Conservation (phyloP, 306 rosid species). For the Lotus japonicus region DNA sequence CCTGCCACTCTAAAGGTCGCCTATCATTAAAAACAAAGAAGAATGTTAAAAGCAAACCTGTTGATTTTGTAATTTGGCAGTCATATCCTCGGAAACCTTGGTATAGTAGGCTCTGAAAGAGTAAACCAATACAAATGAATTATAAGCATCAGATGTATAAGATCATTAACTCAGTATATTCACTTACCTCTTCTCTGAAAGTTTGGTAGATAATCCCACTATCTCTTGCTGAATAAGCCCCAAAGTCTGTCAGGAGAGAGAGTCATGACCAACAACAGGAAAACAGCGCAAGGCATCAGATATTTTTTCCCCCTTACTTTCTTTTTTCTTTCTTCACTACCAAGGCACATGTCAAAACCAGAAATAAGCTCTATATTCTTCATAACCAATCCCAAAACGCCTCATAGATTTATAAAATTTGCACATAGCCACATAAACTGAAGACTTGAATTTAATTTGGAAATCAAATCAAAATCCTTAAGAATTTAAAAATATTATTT, state of each 20-base stretch:
- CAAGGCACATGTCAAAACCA: not conserved
- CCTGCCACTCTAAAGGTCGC: slow-evolving; percentile 7
- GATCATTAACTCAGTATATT: slow-evolving; percentile 16
- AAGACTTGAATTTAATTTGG: not conserved
- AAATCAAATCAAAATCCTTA: not conserved
- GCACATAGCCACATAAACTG: slow-evolving; percentile 3
- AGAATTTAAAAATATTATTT: too few relatives aligned
- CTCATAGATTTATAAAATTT: not conserved
- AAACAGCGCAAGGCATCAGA: slow-evolving; percentile 20
- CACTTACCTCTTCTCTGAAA: slow-evolving; percentile 62
- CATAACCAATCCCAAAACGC: slow-evolving; percentile 5
- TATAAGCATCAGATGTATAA: not conserved
- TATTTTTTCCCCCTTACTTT: not conserved
- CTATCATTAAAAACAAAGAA: not conserved
- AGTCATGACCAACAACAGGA: slow-evolving; percentile 23
- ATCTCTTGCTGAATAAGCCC: slow-evolving; percentile 75
- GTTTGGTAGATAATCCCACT: slow-evolving; percentile 49
- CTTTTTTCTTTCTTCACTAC: not conserved
- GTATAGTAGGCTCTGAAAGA: slow-evolving; percentile 50
- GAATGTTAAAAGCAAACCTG: slow-evolving; percentile 42
- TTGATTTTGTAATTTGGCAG: slow-evolving; percentile 48
- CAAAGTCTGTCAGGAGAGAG: slow-evolving; percentile 46
- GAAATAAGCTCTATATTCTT: not conserved
- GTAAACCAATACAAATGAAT: slow-evolving; percentile 22
- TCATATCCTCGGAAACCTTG: slow-evolving; percentile 44